Evolutionary conservation across 768 basidiomycete genomes (phyloP), one percentile per base, ranked within the genome.

Genomic region (Coprinopsis cinerea): DNA sequence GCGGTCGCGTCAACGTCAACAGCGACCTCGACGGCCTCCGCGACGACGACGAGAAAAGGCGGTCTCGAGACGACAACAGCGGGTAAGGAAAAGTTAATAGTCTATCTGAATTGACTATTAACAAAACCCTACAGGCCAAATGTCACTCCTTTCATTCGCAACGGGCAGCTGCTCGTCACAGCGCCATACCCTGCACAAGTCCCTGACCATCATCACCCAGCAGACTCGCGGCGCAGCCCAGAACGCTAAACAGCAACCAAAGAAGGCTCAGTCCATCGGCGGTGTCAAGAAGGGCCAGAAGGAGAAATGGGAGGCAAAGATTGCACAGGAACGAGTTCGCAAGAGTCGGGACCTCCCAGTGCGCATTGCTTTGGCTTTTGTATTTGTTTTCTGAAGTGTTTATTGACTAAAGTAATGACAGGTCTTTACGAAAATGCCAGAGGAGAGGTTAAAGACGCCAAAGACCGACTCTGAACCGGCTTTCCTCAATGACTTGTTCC

Each of bases 351-450:
- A 44, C 26, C 25, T 50, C 17, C 49, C 41, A 4, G 49, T 50
- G 23, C 25, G 48, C 30, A 2, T 39, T 5, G 10, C 3, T 6
- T 43, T 32, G 30, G 7, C 9, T 40, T 7, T 17, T 10, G 7
- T 13, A 40, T 20, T 34, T 9, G 30, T 34, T 34, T 34, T 34
- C 9, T 9, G 30, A 34, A n/a, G 30, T 9, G 30, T 9, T 34
- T 34, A n/a, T n/a, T 34, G 30, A 34, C 30, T 14, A 17, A 10
- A 1, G 14, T 10, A 10, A 13, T 4, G 14, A 37, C 40, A 55
- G 52, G 10, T 48, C 23, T 56, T 53, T 26, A 56, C 55, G 17
- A 39, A 43, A 17, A 36, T 53, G 18, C 30, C 52, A 14, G 49
- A 47, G 6, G 42, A 49, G 11, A 47, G 47, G 10, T 43, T 56